Conservation (phyloP, 148 eudicot species). For the Cornus kousa region DNA sequence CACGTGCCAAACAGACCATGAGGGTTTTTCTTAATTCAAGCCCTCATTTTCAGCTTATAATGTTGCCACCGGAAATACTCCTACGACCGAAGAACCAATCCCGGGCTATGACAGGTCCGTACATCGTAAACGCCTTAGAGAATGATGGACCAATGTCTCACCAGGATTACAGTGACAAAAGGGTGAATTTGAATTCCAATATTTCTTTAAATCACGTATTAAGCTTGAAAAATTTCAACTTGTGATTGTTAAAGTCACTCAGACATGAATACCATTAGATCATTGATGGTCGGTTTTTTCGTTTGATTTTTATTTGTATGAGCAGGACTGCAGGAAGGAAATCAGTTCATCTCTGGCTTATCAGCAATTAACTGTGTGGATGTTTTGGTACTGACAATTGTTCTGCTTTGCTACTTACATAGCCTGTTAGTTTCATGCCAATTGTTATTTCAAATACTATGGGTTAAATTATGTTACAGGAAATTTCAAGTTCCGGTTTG, state of each 20-base stretch:
- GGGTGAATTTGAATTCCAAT: constrained; percentile 29
- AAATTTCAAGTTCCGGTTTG: constrained; percentile 27
- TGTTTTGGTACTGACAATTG: constrained; percentile 42
- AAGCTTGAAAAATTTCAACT: background rate
- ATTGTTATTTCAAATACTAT: constrained; percentile 2
- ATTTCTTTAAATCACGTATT: background rate
- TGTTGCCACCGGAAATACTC: constrained; percentile 52
- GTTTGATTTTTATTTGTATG: constrained; percentile 11
- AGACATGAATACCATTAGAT: background rate
- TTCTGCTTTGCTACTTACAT: background rate
- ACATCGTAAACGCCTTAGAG: constrained; percentile 40
- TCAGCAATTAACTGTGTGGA: constrained; percentile 49
- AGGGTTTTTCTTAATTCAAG: too few species aligned
- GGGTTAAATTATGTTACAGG: constrained; percentile 35
- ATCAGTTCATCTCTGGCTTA: constrained; percentile 36
- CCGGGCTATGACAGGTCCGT: constrained; percentile 9
- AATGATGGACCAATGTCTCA: constrained; percentile 70
- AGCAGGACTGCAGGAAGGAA: constrained; percentile 70
- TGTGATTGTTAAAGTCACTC: background rate
- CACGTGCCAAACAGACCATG: too few species aligned
- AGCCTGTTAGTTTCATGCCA: background rate
- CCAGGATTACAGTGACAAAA: constrained; percentile 55
- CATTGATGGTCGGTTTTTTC: background rate
- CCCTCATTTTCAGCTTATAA: constrained; percentile 48
- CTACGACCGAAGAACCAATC: constrained; percentile 23